phyloP scores from a whole-genome alignment of 1,284 basidiomycete species.

The Pseudozyma sp. region DNA sequence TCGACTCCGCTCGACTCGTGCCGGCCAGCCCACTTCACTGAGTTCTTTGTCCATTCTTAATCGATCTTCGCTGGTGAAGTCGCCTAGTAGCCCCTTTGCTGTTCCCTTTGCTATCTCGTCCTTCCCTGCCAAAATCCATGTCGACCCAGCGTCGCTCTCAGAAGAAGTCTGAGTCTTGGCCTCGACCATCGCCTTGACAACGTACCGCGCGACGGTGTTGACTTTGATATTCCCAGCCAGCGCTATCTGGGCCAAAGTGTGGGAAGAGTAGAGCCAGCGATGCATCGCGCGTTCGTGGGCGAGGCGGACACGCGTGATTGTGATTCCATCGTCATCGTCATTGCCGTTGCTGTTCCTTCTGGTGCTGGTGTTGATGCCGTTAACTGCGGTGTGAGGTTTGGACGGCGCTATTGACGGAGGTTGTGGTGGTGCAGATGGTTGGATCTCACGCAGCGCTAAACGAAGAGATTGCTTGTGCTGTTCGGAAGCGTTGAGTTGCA shows the following conservation, averaged over 20 bases:
- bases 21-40: background rate
- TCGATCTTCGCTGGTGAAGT: conserved; percentile 10
- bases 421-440: conserved; percentile 4
- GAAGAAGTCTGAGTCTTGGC: conserved; percentile 4
- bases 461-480: conserved; percentile 12
- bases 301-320: conserved; percentile 15
- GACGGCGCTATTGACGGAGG: background rate
- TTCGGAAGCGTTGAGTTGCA: background rate
- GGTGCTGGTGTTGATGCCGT: background rate
- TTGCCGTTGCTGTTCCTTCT: background rate
- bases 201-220: conserved; percentile 26
- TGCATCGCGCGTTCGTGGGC: conserved; percentile 37
- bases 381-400: background rate
- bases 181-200: conserved; percentile 21
- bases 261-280: conserved; percentile 27
- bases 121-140: too few relatives aligned
- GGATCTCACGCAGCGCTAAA: conserved; percentile 23
- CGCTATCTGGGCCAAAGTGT: conserved; percentile 21
- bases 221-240: conserved; percentile 23
- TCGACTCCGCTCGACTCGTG: background rate
- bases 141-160: background rate
- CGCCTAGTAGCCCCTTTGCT: conserved; percentile 5
- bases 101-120: too few relatives aligned
- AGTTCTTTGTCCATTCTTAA: conserved; percentile 15
- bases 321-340: conserved; percentile 20